phyloP scores from a whole-genome alignment of 2,329 filamentous ascomycete species.

The Beauveria medogensis region DNA sequence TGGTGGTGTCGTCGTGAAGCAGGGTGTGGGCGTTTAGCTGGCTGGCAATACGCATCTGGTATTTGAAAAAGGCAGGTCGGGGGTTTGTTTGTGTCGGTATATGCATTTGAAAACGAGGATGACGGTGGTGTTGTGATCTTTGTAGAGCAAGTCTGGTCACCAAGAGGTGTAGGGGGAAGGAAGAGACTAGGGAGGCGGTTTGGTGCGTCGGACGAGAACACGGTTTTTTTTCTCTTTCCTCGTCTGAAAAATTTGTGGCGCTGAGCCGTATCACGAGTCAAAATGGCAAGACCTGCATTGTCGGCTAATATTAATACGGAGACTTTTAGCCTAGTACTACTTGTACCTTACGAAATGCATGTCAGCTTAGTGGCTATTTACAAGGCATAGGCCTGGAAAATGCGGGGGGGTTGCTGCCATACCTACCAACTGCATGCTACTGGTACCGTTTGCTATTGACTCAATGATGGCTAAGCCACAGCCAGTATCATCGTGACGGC shows the following conservation, averaged over 20 bases:
- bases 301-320: neutral
- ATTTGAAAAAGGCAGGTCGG: conserved; percentile 41
- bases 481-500: no score
- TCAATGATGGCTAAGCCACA: no score
- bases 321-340: no score
- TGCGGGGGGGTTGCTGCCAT: no score
- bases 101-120: conserved; percentile 43
- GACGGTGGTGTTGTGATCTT: neutral
- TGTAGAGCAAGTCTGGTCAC: conserved; percentile 15
- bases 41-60: conserved; percentile 50
- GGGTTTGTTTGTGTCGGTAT: conserved; percentile 38
- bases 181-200: neutral
- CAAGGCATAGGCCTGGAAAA: no score
- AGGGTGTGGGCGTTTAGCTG: conserved; percentile 35
- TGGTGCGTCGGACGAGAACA: conserved; percentile 1
- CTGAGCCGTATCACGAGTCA: neutral
- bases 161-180: conserved; percentile 20
- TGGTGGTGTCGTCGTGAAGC: conserved; percentile 41
- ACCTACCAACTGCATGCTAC: no score
- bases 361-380: no score
- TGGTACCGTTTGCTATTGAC: no score
- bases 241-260: neutral
- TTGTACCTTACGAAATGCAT: no score
- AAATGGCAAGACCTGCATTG: neutral
- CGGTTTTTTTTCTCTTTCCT: neutral